Percentiles rank a stretch among this genome's conserved stretches.
Evolutionary conservation across 176 grass and related monocot species (phyloP).

Genomic region (Carex cristatella): DNA sequence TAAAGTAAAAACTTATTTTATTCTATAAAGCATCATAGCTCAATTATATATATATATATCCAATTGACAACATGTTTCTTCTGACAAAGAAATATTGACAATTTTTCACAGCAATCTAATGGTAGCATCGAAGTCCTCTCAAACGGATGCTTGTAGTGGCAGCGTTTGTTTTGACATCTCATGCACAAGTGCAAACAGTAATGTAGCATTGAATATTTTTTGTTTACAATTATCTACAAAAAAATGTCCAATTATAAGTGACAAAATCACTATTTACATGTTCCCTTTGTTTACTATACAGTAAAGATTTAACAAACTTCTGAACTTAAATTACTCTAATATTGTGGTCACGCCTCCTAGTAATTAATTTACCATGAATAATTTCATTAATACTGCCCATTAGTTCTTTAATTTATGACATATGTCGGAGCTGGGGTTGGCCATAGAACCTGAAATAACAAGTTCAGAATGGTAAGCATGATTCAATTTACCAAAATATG

Average conservation of each 20-base stretch:
- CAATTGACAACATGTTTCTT: too few species aligned
- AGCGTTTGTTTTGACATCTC: too few species aligned
- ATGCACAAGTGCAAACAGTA: too few species aligned
- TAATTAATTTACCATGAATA: background rate
- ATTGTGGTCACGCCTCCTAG: too few species aligned
- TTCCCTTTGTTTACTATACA: background rate
- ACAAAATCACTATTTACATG: constrained; percentile 3
- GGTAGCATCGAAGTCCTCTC: too few species aligned
- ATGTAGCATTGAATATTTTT: too few species aligned
- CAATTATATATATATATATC: too few species aligned
- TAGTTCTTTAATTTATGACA: constrained; percentile 55
- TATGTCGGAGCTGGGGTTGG: constrained; percentile 43
- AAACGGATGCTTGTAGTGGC: too few species aligned
- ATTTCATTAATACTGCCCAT: background rate
- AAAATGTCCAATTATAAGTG: background rate
- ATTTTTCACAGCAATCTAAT: too few species aligned
- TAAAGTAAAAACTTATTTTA: too few species aligned
- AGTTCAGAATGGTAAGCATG: background rate
- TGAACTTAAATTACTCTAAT: background rate
- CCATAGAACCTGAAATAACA: constrained; percentile 59
- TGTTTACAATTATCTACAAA: background rate
- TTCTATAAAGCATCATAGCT: too few species aligned
- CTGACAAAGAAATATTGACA: too few species aligned
- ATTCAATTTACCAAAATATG: background rate
- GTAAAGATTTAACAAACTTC: background rate